Base-by-base conservation (phyloP, 768 basidiomycete species). In the Boletus vermiculosoides region DNA sequence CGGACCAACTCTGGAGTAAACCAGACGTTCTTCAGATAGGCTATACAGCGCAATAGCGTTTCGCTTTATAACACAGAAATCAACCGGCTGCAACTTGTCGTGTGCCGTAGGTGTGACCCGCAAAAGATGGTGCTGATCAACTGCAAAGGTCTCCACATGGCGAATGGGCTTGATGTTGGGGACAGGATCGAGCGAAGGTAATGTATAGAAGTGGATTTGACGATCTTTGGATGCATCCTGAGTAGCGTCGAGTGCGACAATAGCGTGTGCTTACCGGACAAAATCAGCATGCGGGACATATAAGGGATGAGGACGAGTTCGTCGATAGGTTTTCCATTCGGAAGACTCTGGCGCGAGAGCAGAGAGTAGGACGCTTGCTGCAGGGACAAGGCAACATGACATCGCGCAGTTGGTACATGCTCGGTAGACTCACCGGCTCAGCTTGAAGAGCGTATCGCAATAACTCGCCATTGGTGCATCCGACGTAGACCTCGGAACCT, bases 401-500 rank as follows among this genome's bases (percentile, higher is more conserved):
- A 62, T 50, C 0, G 46, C 22, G 33, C 33, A 5, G n/a, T 22
- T 16, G 6, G 3, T 0, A 18, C 41, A 18, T 16, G 50, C 5
- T 23, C 15, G 15, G 30, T 40, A 41, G 49, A 68, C 78, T 55
- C 58, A 83, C 83, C 0, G 60, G 50, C 61, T 83, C 83, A 3
- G 78, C 79, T 63, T 87, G 87, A 22, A 91, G 76, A 1, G 87
- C 80, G 67, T 88, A 95, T 42, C 93, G 86, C 36, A 94, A 74
- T 9, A 97, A 78, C 61, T 92, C 84, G 22, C 94, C 93, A 57
- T 94, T 92, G 22, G 86, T 84, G 58, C 88, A 89, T 13, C 93
- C 94, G 13, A 92, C 81, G 62, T 94, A 95, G 25, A 96, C 82
- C 65, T 97, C 94, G 41, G 86, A 85, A 33, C 87, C 91, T 92